phyloP scores from a whole-genome alignment of 768 basidiomycete genomes.

The Nidularia sp. region DNA sequence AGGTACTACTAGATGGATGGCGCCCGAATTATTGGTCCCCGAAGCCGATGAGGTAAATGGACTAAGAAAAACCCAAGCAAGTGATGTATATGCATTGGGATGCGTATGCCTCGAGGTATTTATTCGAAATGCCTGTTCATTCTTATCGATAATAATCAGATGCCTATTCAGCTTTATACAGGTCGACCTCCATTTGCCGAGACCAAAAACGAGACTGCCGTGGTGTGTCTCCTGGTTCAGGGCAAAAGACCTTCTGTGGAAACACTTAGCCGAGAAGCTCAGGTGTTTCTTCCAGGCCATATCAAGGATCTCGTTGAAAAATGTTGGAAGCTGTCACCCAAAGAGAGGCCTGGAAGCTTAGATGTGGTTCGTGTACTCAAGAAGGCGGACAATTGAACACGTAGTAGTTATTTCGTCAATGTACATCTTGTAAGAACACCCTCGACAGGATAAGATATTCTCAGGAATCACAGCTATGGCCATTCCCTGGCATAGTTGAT shows the following conservation, averaged over 20 bases:
- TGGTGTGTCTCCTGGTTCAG: neutral
- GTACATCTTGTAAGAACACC: no score
- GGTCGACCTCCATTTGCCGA: slow-evolving; percentile 11
- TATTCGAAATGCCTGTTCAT: neutral
- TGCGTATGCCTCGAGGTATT: slow-evolving; percentile 20
- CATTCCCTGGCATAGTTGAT: no score
- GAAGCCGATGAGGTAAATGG: slow-evolving; percentile 10
- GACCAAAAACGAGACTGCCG: neutral
- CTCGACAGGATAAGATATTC: no score
- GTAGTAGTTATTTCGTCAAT: no score
- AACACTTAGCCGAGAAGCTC: neutral
- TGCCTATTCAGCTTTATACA: slow-evolving; percentile 9
- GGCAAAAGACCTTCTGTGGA: neutral
- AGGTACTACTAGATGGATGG: slow-evolving; percentile 22
- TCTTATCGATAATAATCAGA: neutral
- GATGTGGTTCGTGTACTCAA: no score
- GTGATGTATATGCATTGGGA: slow-evolving; percentile 23
- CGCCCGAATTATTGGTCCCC: slow-evolving; percentile 20
- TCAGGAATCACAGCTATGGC: no score
- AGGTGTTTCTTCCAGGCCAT: no score
- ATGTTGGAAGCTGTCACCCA: no score
- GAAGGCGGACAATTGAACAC: no score
- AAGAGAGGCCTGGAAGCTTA: no score
- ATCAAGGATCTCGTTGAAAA: no score
- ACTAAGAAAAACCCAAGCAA: slow-evolving; percentile 10